phyloP scores from a whole-genome alignment of 306 rosid species.

The Corylus americana region DNA sequence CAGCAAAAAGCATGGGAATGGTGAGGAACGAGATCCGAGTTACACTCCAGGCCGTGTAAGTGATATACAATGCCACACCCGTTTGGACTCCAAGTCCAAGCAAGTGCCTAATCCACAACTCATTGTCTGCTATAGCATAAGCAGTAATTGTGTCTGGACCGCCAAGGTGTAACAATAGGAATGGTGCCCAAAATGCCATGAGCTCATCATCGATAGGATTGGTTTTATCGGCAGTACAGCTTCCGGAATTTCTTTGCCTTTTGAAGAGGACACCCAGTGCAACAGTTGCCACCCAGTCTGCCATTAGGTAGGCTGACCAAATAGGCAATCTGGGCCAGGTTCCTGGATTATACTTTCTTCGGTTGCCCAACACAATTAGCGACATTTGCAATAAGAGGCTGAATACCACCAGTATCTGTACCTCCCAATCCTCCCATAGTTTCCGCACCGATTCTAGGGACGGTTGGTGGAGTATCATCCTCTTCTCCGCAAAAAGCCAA shows the following conservation, averaged over 20 bases:
- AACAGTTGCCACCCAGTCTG: slow-evolving; percentile 10
- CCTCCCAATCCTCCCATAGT: slow-evolving; percentile 3
- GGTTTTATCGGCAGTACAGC: background rate
- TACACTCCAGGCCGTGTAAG: background rate
- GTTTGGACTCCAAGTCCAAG: background rate
- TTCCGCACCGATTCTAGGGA: background rate
- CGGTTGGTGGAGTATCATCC: background rate
- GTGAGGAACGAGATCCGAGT: background rate
- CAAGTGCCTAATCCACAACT: background rate
- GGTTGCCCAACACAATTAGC: background rate
- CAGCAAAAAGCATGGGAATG: background rate
- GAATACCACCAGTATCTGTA: background rate
- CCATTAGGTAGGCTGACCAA: background rate
- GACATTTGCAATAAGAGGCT: background rate
- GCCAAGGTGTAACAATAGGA: background rate
- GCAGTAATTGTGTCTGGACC: slow-evolving; percentile 3
- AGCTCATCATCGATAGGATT: background rate
- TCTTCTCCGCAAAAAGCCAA: background rate
- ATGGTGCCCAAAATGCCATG: slow-evolving; percentile 2
- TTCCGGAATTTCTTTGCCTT: background rate
- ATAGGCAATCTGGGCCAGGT: background rate
- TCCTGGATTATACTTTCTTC: background rate
- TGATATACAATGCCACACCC: background rate
- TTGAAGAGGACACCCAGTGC: slow-evolving; percentile 6
- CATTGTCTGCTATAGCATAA: slow-evolving; percentile 2